These are phyloP conservation scores for Tricholoma sp. DNA, from an alignment of 768 basidiomycete genomes.

Conservation along the genomic window DNA sequence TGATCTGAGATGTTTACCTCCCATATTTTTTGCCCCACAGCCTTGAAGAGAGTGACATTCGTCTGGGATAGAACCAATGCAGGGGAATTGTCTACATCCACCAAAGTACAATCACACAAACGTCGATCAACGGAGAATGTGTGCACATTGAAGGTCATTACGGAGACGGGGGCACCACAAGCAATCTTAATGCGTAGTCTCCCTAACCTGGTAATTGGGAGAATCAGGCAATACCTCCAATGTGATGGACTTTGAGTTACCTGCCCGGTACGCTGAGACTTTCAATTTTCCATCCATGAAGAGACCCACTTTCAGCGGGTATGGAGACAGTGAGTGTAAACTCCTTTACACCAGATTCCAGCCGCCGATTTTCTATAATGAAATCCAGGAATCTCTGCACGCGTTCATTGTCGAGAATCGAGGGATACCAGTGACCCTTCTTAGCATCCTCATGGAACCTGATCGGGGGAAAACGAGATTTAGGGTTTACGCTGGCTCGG, in stretches of 20 bases:
- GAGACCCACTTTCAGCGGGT: constrained; percentile 63
- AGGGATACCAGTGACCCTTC: constrained; percentile 66
- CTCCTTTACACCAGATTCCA: constrained; percentile 13
- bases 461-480: background rate
- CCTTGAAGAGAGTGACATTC: constrained; percentile 10
- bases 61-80: constrained; percentile 6
- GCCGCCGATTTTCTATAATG: constrained; percentile 7
- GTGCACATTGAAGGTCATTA: constrained; percentile 27
- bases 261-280: constrained; percentile 60
- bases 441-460: constrained; percentile 62
- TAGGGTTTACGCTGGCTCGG: too few relatives aligned
- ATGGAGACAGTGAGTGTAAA: constrained; percentile 74
- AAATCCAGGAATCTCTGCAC: constrained; percentile 55
- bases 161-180: constrained; percentile 10
- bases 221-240: background rate
- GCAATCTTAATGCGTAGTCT: constrained; percentile 27
- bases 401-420: constrained; percentile 47
- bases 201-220: constrained; percentile 27
- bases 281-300: constrained; percentile 67
- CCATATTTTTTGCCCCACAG: background rate
- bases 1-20: background rate
- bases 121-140: constrained; percentile 24
- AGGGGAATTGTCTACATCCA: constrained; percentile 14
- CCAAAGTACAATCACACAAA: constrained; percentile 10
- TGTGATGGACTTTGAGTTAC: constrained; percentile 31